These are phyloP conservation scores for Aspergillus sp. DNA, from an alignment of 2,329 filamentous ascomycete genomes.

Conservation along the genomic window DNA sequence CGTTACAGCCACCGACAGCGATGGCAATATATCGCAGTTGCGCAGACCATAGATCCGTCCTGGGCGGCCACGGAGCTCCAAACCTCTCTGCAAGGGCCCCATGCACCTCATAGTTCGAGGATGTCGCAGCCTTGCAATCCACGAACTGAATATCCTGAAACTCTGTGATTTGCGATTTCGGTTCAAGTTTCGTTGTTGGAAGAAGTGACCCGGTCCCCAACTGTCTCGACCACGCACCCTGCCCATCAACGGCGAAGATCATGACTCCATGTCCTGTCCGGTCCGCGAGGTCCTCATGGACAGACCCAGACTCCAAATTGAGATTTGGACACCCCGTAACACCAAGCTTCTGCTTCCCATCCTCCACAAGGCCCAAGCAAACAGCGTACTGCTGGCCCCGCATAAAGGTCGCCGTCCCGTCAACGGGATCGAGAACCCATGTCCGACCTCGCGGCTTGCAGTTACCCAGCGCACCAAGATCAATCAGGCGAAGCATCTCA, in stretches of 20 bases:
- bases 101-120: slow-evolving; percentile 41
- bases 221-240: slow-evolving; percentile 43
- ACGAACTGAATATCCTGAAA: slow-evolving; percentile 45
- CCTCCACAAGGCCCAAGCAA: slow-evolving; percentile 57
- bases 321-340: slow-evolving; percentile 64
- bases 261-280: slow-evolving; percentile 49
- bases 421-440: slow-evolving; percentile 66
- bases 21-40: slow-evolving; percentile 57
- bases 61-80: slow-evolving; percentile 46
- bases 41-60: slow-evolving; percentile 52
- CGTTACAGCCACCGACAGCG: slow-evolving; percentile 50
- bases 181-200: slow-evolving; percentile 31
- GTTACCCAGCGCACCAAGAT: slow-evolving; percentile 52
- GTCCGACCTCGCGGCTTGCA: slow-evolving; percentile 44
- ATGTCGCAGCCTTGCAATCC: slow-evolving; percentile 40
- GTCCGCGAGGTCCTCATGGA: slow-evolving; percentile 45
- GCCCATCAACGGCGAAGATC: slow-evolving; percentile 49
- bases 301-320: slow-evolving; percentile 37
- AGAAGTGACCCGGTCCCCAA: slow-evolving; percentile 37
- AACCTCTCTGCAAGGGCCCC: slow-evolving; percentile 40
- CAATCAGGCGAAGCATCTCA: slow-evolving; percentile 63
- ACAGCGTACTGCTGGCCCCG: slow-evolving; percentile 63
- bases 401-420: slow-evolving; percentile 64
- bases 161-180: slow-evolving; percentile 23
- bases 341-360: slow-evolving; percentile 58